A percentile compares a stretch with the other conserved stretches of the same genome.
These are phyloP conservation scores for Neopestalotiopsis rosae DNA, from an alignment of 2,329 filamentous ascomycete genomes.

Conservation along the genomic window DNA sequence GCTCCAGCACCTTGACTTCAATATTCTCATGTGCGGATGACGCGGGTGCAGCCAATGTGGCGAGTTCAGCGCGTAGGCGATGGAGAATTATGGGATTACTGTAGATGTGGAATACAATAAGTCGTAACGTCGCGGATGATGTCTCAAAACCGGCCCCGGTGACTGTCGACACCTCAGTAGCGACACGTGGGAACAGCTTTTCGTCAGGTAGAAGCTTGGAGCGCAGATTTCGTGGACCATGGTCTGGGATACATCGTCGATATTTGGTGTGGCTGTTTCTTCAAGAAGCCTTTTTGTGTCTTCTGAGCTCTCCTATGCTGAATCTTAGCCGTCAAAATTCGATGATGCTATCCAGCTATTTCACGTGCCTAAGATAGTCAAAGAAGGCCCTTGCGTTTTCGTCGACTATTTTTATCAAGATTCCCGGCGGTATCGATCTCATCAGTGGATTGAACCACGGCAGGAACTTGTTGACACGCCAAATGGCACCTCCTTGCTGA, in stretches of 20 bases:
- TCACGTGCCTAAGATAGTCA: slow-evolving; percentile 17
- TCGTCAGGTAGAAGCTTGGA: not conserved
- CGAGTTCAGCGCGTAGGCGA: not conserved
- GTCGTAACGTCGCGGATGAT: not conserved
- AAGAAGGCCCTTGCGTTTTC: slow-evolving; percentile 12
- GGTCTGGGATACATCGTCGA: not conserved
- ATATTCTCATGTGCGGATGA: not conserved
- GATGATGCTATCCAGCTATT: not conserved
- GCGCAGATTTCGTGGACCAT: not conserved
- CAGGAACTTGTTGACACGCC: slow-evolving; percentile 23
- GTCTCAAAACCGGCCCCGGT: slow-evolving; percentile 8
- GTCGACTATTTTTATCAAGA: slow-evolving; percentile 20
- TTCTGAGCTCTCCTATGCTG: not conserved
- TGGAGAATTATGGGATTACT: not conserved
- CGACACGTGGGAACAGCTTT: not conserved
- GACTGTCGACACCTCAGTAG: not conserved
- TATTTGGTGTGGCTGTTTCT: not conserved
- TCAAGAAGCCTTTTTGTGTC: not conserved
- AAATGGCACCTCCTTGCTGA: not conserved
- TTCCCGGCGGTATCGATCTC: slow-evolving; percentile 19
- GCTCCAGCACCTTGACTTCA: slow-evolving; percentile 19
- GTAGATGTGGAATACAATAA: not conserved
- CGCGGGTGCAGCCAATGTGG: not conserved
- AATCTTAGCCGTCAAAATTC: not conserved
- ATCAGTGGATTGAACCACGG: slow-evolving; percentile 24